Evolutionary conservation across 2,329 filamentous ascomycete genomes (phyloP), one percentile per base, ranked within the genome.

Genomic region (Cladosporium austrohemisphaericum): DNA sequence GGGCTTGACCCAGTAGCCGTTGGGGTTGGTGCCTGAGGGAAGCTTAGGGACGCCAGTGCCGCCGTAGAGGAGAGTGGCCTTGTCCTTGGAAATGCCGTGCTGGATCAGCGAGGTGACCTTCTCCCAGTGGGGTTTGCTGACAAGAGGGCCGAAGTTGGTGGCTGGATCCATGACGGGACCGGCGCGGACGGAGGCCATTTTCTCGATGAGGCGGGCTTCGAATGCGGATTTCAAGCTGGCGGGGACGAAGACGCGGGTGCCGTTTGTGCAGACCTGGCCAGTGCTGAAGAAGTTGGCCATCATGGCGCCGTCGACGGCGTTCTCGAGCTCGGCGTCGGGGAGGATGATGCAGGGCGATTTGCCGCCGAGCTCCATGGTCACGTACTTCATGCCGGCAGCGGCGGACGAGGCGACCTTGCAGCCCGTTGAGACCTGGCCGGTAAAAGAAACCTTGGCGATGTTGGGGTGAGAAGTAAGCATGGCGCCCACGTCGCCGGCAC

Each of bases 211-310:
- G 0, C 73, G 71, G 59, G 76, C 73, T 66, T 94, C 88, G 56
- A 95, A 91, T 0, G 72, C 74, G 11, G 70, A 50, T 64, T 90
- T 83, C 66, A 89, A 76, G 29, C 70, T 65, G 26, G 76, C 71
- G 0, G 86, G 88, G 2, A 95, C 78, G 65, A 95, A 95, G 26
- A 95, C 89, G 9, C 90, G 78, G 1, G 90, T 95, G 41, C 90
- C 90, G 66, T 95, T 95, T 43, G 90, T 95, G 77, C 90, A 95
- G 43, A 95, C 89, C 69, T 95, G 90, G 23, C 90, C 90, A 0
- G 86, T 87, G 57, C 85, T 90, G 76, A 87, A 95, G 72, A 95
- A 95, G 69, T 95, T 95, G 60, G 89, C 90, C 76, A 94, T 88
- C 85, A 95, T 91, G 55, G 88, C 89, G 23, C 88, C 86, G 61